Conservation (phyloP, 1,284 basidiomycete species). For the Ustilago curta region DNA sequence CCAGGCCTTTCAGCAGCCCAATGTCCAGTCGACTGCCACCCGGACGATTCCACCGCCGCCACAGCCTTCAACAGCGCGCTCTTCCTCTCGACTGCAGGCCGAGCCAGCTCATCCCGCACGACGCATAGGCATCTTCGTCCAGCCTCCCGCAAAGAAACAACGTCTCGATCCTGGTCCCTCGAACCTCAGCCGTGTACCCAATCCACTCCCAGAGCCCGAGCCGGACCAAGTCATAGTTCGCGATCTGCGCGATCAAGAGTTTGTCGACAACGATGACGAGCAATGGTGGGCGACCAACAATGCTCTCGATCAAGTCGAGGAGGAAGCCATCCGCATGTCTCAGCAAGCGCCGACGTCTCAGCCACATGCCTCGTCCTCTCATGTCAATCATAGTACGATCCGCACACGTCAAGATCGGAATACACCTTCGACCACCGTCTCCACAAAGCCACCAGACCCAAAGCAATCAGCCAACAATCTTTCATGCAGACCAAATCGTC, state of each 20-base stretch:
- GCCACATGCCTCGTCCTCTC: conserved; percentile 1
- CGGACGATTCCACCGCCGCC: background rate
- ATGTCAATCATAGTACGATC: background rate
- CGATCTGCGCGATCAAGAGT: conserved; percentile 39
- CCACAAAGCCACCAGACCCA: conserved; percentile 23
- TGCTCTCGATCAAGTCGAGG: conserved; percentile 43
- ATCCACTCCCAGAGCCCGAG: conserved; percentile 16
- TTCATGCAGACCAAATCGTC: background rate
- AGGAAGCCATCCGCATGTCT: conserved; percentile 53
- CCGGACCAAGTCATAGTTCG: conserved; percentile 45
- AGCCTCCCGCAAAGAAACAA: conserved; percentile 37
- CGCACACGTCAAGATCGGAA: background rate
- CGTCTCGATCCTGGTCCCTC: conserved; percentile 31
- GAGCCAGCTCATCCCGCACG: conserved; percentile 9
- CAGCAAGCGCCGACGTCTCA: conserved; percentile 38
- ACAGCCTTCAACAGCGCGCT: background rate
- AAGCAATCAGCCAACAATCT: background rate
- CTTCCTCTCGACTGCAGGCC: conserved; percentile 19
- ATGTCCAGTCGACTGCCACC: background rate
- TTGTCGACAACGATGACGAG: conserved; percentile 42
- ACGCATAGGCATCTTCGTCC: conserved; percentile 35
- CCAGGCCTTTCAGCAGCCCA: conserved; percentile 20
- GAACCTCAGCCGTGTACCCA: conserved; percentile 15
- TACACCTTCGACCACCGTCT: background rate
- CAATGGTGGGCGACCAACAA: conserved; percentile 47